Conservation (phyloP, 2,329 filamentous ascomycete genomes). For the Zasmidium cellare region DNA sequence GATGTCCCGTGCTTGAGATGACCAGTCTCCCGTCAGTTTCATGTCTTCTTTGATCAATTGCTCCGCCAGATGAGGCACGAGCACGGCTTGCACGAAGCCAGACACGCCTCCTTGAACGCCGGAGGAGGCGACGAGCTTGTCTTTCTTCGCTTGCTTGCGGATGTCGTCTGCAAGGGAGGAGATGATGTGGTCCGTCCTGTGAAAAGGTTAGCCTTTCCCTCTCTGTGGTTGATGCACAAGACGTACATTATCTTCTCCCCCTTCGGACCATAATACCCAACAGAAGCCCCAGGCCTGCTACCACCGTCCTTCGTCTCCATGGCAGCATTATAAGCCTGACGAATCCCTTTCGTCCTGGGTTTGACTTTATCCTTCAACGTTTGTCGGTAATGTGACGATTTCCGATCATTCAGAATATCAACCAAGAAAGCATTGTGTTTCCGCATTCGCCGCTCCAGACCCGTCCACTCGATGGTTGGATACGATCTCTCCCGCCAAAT, state of each 20-base stretch:
- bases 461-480: constrained; percentile 36
- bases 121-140: constrained; percentile 32
- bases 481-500: constrained; percentile 33
- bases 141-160: constrained; percentile 28
- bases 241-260: constrained; percentile 37
- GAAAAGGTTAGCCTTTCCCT: constrained; percentile 3
- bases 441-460: constrained; percentile 26
- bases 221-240: background rate
- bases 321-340: background rate
- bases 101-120: constrained; percentile 37
- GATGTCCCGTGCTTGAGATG: constrained; percentile 24
- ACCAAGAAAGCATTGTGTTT: constrained; percentile 26
- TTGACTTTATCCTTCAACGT: constrained; percentile 25
- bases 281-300: constrained; percentile 14
- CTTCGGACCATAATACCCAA: constrained; percentile 38
- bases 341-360: constrained; percentile 8
- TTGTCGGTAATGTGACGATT: constrained; percentile 27
- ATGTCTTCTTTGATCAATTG: constrained; percentile 37
- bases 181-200: constrained; percentile 36
- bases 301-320: constrained; percentile 4
- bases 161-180: constrained; percentile 28
- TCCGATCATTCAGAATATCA: constrained; percentile 27
- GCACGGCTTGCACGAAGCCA: constrained; percentile 37
- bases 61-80: constrained; percentile 39
- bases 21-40: constrained; percentile 20